These are phyloP conservation scores for Phytopythium litorale DNA, from an alignment of 352 stramenopile genomes.

Conservation along the genomic window DNA sequence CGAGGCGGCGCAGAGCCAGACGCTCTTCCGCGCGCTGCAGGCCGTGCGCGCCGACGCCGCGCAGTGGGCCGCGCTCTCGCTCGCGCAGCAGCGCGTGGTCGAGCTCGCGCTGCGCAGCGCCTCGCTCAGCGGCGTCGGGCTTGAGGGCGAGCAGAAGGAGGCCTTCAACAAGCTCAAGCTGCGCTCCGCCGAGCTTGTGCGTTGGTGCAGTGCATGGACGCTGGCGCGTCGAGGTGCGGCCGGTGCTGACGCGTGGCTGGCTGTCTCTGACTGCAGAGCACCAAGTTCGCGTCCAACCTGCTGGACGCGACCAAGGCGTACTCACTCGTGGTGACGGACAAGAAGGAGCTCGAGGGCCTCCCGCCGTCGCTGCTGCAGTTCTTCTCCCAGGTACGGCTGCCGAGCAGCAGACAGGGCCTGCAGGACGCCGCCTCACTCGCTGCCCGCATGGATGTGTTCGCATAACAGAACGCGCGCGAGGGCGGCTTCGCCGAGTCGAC, in stretches of 20 bases:
- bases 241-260: background rate
- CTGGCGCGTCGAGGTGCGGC: background rate
- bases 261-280: constrained; percentile 51
- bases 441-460: constrained; percentile 18
- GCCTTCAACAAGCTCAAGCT: constrained; percentile 96
- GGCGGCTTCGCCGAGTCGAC: constrained; percentile 65
- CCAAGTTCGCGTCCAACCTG: constrained; percentile 96
- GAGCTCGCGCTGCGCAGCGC: constrained; percentile 87
- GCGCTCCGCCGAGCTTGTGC: constrained; percentile 86
- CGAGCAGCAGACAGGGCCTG: no score
- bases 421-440: background rate
- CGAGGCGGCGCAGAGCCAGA: constrained; percentile 89
- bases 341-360: constrained; percentile 86
- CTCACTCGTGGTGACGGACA: constrained; percentile 84
- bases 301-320: constrained; percentile 97
- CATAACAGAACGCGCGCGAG: constrained; percentile 57
- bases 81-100: constrained; percentile 86
- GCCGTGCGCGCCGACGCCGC: constrained; percentile 56
- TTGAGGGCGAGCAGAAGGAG: constrained; percentile 89
- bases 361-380: constrained; percentile 90
- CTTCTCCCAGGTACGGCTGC: constrained; percentile 77
- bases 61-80: constrained; percentile 48
- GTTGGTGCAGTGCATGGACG: background rate
- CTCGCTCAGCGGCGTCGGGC: constrained; percentile 90
- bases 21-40: constrained; percentile 90